These are phyloP conservation scores for Gnetum montanum DNA, from an alignment of 75 land plant species.

Conservation along the genomic window DNA sequence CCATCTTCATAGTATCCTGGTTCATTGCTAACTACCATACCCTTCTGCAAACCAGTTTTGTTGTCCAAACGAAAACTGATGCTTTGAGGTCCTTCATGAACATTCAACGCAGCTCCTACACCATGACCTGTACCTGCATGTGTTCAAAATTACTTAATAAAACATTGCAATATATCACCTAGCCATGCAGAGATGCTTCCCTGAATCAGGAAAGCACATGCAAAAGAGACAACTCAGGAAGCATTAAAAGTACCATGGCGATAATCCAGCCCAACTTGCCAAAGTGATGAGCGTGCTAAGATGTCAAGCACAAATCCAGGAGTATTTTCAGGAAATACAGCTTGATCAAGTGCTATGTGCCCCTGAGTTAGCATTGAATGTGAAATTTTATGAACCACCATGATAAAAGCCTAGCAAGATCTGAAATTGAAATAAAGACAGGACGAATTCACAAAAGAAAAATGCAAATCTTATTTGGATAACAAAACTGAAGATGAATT, in stretches of 20 bases:
- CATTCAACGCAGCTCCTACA: slow-evolving; percentile 97
- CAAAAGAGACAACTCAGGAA: no score
- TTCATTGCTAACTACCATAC: slow-evolving; percentile 97
- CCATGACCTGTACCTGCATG: slow-evolving; percentile 94
- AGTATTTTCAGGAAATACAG: slow-evolving; percentile 81
- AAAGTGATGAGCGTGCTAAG: slow-evolving; percentile 83
- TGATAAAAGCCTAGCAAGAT: no score
- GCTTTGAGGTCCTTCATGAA: slow-evolving; percentile 97
- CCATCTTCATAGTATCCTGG: slow-evolving; percentile 98
- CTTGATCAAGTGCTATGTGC: slow-evolving; percentile 91
- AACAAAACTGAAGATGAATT: no score
- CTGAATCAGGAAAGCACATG: neutral
- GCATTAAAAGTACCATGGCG: slow-evolving; percentile 84
- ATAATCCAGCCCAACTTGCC: slow-evolving; percentile 96
- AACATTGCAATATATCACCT: neutral
- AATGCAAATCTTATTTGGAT: neutral
- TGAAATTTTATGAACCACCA: no score
- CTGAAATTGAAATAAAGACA: no score
- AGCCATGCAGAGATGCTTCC: neutral
- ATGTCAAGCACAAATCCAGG: slow-evolving; percentile 99
- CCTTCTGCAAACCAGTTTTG: slow-evolving; percentile 66
- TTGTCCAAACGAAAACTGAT: slow-evolving; percentile 92
- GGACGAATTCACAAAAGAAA: neutral
- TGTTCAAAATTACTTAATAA: neutral
- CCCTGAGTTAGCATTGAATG: slow-evolving; percentile 81